A percentile compares a stretch with the other conserved stretches of the same genome.
These are phyloP conservation scores for Sordariomycetes sp. DNA, from an alignment of 2,329 filamentous ascomycete species.

Conservation along the genomic window DNA sequence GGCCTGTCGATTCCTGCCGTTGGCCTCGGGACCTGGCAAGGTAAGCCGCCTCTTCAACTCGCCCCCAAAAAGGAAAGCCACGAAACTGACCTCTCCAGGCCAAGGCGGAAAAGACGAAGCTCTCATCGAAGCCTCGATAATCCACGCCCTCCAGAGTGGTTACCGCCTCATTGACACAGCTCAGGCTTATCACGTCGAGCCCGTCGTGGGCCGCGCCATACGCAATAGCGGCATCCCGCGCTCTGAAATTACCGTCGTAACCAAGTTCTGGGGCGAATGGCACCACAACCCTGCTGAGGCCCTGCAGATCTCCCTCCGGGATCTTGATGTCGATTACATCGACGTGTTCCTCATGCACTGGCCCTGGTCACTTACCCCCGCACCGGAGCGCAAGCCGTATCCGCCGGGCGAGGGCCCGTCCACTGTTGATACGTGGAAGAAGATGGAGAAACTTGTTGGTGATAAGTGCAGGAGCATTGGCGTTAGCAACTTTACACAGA, in stretches of 20 bases:
- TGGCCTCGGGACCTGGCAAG: background rate
- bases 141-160: conserved; percentile 16
- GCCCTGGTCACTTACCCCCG: conserved; percentile 15
- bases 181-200: conserved; percentile 15
- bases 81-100: no score
- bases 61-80: no score
- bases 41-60: background rate
- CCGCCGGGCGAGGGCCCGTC: conserved; percentile 14
- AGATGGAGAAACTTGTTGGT: conserved; percentile 17
- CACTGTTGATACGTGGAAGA: conserved; percentile 14
- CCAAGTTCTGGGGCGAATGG: conserved; percentile 19
- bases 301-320: conserved; percentile 16
- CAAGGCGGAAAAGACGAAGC: background rate
- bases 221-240: conserved; percentile 20
- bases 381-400: conserved; percentile 11
- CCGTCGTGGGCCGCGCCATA: conserved; percentile 18
- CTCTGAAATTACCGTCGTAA: conserved; percentile 19
- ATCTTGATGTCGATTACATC: conserved; percentile 18
- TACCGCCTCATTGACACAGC: conserved; percentile 21
- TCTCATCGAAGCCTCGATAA: conserved; percentile 17
- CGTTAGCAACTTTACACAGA: conserved; percentile 21
- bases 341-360: conserved; percentile 20
- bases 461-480: conserved; percentile 16
- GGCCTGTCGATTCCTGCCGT: background rate
- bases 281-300: conserved; percentile 17